Evolutionary conservation across 2,329 filamentous ascomycete species (phyloP), one percentile per base, ranked within the genome.

Genomic region (Gnomoniopsis sp.): DNA sequence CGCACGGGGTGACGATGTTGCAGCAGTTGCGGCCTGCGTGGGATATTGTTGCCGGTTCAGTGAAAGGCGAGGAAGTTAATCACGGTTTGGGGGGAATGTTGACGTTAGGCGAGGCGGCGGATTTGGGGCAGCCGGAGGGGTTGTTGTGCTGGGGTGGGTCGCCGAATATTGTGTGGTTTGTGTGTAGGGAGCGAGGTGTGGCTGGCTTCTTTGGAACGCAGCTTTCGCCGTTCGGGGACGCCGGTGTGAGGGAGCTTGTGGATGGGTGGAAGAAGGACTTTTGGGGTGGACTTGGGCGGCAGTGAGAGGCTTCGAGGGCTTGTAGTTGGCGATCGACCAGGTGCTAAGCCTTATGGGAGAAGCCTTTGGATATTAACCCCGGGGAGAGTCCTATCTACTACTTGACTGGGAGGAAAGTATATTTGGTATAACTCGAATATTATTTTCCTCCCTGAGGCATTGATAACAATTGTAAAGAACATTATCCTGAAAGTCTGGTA

Each of bases 241-340:
- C 34, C n/a, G 7, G 11, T 2, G 53, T 55, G 14, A 55, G 22
- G 19, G 53, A 55, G 34, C 44, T 55, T 21, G 53, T 55, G 12
- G 43, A 55, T 49, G 44, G 33, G 12, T 55, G 53, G 53, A 55
- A 55, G 34, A 55, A 48, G 44, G 53, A 49, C 8, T 55, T 55
- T n/a, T 55, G 44, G 44, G 21, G 26, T 15, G 26, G 21, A 6
- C 14, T 46, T 36, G 33, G n/a, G n/a, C n/a, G n/a, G n/a, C n/a
- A n/a, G n/a, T n/a, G n/a, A n/a, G n/a, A n/a, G n/a, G n/a, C n/a
- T n/a, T n/a, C n/a, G n/a, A n/a, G n/a, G n/a, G n/a, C n/a, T n/a
- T n/a, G n/a, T n/a, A n/a, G n/a, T n/a, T n/a, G n/a, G n/a, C n/a
- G n/a, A n/a, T n/a, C n/a, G n/a, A n/a, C n/a, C n/a, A n/a, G n/a